Base-by-base conservation (phyloP, 352 stramenopile species). In the Thraustotheca clavata region DNA sequence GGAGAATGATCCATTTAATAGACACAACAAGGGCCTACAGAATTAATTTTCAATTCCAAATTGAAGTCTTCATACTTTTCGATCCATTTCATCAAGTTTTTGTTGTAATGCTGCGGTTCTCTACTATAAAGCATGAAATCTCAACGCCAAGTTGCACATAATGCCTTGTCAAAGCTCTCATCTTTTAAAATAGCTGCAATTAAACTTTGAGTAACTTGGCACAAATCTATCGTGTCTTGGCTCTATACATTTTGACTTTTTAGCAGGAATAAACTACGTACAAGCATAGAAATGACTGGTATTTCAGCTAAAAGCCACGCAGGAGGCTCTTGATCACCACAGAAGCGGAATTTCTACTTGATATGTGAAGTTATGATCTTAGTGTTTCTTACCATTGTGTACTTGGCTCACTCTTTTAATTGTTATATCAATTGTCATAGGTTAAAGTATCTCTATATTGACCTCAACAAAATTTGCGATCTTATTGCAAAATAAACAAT, bases 331-430 rank as follows among this genome's bases (percentile, higher is more conserved):
- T 49, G 1, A 31, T 62, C 54, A 14, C 54, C 54, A 34, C 54
- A 62, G 54, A 62, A 62, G n/a, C 54, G 54, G 24, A 62, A 62
- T 32, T 62, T 62, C 54, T 62, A 62, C 52, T 11, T 9, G 26
- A 60, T n/a, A n/a, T n/a, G n/a, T n/a, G n/a, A n/a, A n/a, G n/a
- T n/a, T n/a, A n/a, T n/a, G n/a, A n/a, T n/a, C n/a, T n/a, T n/a
- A n/a, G n/a, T n/a, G n/a, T n/a, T n/a, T n/a, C n/a, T n/a, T n/a
- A n/a, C n/a, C n/a, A n/a, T n/a, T n/a, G n/a, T n/a, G n/a, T n/a
- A n/a, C n/a, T n/a, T n/a, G n/a, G n/a, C n/a, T n/a, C n/a, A n/a
- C n/a, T n/a, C n/a, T n/a, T n/a, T n/a, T n/a, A n/a, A n/a, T n/a
- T n/a, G n/a, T n/a, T n/a, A n/a, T n/a, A n/a, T n/a, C n/a, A n/a